These are phyloP conservation scores for Paraphaeosphaeria minitans DNA, from an alignment of 2,329 filamentous ascomycete species.

Conservation along the genomic window DNA sequence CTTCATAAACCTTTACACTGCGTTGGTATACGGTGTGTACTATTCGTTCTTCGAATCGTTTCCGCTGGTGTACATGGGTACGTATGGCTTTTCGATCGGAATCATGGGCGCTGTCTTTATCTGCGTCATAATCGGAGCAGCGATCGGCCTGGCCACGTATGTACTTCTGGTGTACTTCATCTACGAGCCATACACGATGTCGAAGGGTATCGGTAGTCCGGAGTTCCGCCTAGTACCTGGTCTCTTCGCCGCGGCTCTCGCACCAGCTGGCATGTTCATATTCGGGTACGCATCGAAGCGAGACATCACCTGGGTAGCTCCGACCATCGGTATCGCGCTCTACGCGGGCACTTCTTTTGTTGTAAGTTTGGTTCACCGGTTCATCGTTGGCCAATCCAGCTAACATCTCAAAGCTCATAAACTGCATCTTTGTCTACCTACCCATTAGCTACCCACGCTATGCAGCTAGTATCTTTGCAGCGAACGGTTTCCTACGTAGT, in stretches of 20 bases:
- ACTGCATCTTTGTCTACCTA: conserved; percentile 58
- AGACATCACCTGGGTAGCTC: conserved; percentile 7
- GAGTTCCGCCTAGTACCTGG: conserved; percentile 9
- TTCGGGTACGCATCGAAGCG: conserved; percentile 8
- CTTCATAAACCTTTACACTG: conserved; percentile 24
- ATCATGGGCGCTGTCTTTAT: conserved; percentile 14
- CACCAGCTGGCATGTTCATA: conserved; percentile 9
- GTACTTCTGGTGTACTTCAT: conserved; percentile 4
- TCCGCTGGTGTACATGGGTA: conserved; percentile 16
- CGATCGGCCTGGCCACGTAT: conserved; percentile 6
- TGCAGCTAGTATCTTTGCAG: conserved; percentile 11
- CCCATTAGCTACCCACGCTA: conserved; percentile 12
- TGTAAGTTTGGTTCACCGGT: neutral
- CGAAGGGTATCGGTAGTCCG: conserved; percentile 8
- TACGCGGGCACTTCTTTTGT: conserved; percentile 29
- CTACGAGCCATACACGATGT: conserved; percentile 11
- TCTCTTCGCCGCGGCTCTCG: conserved; percentile 5
- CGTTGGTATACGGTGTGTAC: conserved; percentile 24
- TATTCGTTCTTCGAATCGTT: conserved; percentile 23
- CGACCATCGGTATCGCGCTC: conserved; percentile 51
- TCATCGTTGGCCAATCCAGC: conserved; percentile 24
- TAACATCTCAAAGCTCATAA: conserved; percentile 24
- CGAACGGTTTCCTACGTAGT: conserved; percentile 10
- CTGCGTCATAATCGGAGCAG: conserved; percentile 10
- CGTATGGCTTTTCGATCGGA: conserved; percentile 18